These are phyloP conservation scores for Xylariaceae sp. DNA, from an alignment of 2,329 filamentous ascomycete species.

Conservation along the genomic window DNA sequence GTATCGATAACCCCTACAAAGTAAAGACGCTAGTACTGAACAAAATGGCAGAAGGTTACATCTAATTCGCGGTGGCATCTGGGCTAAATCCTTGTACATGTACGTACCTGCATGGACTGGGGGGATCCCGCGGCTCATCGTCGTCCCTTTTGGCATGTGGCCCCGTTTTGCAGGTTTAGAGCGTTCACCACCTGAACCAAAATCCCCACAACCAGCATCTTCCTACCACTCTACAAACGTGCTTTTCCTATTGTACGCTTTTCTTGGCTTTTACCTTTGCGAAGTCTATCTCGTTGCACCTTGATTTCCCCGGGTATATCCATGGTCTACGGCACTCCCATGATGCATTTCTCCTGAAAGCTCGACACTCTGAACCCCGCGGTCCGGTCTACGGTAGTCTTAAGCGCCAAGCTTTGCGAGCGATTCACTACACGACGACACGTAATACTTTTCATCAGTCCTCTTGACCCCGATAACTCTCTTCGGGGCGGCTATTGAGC, in stretches of 20 bases:
- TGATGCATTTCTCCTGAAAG: constrained; percentile 20
- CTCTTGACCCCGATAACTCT: no score
- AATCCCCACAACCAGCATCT: no score
- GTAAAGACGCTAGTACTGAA: background rate
- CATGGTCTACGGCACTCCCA: constrained; percentile 7
- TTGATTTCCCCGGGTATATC: no score
- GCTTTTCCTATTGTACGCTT: no score
- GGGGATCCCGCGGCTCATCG: constrained; percentile 17
- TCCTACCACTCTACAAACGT: no score
- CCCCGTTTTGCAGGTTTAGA: background rate
- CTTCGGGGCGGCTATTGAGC: no score
- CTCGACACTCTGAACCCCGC: constrained; percentile 16
- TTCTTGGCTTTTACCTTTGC: no score
- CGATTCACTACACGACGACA: constrained; percentile 6
- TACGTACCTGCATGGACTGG: background rate
- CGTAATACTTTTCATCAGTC: constrained; percentile 3
- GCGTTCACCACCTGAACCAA: no score
- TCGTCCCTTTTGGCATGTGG: constrained; percentile 10
- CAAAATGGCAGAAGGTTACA: background rate
- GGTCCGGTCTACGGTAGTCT: constrained; percentile 11
- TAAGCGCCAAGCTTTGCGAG: background rate
- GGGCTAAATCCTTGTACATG: constrained; percentile 8
- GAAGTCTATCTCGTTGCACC: no score
- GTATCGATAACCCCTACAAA: no score
- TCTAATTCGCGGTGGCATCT: background rate